A percentile compares a stretch with the other conserved stretches of the same genome.
These are phyloP conservation scores for Cantharellus cinnabarinus DNA, from an alignment of 768 basidiomycete genomes.

Conservation along the genomic window DNA sequence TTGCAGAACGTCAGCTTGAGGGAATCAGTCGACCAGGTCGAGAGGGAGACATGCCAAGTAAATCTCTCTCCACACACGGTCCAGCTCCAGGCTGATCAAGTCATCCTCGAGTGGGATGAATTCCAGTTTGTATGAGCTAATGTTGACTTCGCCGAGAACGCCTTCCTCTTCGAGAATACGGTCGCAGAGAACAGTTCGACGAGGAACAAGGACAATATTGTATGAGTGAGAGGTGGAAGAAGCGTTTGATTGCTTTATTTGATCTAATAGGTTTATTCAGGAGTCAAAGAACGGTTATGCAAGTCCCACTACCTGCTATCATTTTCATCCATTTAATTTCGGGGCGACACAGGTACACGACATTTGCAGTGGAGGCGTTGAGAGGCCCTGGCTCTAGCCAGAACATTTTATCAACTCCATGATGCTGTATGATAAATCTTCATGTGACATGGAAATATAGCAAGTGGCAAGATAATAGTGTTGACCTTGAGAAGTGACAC, in stretches of 20 bases:
- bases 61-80: slow-evolving; percentile 68
- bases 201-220: slow-evolving; percentile 72
- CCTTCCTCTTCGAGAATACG: slow-evolving; percentile 87
- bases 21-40: not conserved
- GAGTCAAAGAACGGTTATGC: slow-evolving; percentile 13
- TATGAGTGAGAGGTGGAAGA: slow-evolving; percentile 46
- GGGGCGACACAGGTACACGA: slow-evolving; percentile 85
- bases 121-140: slow-evolving; percentile 76
- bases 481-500: slow-evolving; percentile 76
- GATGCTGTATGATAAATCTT: slow-evolving; percentile 38
- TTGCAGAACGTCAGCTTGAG: slow-evolving; percentile 14
- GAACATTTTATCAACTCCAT: slow-evolving; percentile 99
- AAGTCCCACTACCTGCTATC: slow-evolving; percentile 47
- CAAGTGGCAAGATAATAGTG: not conserved
- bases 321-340: slow-evolving; percentile 68
- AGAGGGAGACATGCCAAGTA: slow-evolving; percentile 49
- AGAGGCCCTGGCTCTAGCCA: slow-evolving; percentile 89
- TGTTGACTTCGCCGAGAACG: slow-evolving; percentile 84
- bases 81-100: slow-evolving; percentile 75
- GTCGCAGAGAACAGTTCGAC: slow-evolving; percentile 67
- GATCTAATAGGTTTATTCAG: slow-evolving; percentile 33
- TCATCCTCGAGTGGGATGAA: slow-evolving; percentile 90
- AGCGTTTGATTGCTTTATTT: slow-evolving; percentile 64
- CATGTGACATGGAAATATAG: not conserved
- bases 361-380: slow-evolving; percentile 61